Conservation (phyloP, 2,329 filamentous ascomycete genomes). For the Coleophoma cylindrospora region DNA sequence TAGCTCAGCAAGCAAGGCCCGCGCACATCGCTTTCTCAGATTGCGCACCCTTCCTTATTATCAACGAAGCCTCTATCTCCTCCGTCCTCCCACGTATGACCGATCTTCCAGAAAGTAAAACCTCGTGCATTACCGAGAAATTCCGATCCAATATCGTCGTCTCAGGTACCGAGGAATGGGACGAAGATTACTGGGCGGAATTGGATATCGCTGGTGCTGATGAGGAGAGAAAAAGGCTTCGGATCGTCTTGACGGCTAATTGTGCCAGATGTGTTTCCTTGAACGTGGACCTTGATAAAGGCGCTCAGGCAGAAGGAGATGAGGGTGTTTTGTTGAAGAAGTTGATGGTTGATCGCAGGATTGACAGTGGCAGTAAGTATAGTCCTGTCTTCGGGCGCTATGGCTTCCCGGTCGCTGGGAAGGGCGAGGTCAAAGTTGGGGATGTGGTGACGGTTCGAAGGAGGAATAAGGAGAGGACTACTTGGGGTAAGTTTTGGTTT, state of each 20-base stretch:
- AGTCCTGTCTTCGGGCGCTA: constrained; percentile 69
- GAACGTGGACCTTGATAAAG: constrained; percentile 66
- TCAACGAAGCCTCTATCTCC: constrained; percentile 61
- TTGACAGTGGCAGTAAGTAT: constrained; percentile 61
- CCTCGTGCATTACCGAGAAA: constrained; percentile 48
- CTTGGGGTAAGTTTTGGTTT: constrained; percentile 33
- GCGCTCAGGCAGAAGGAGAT: constrained; percentile 50
- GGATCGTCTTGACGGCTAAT: constrained; percentile 58
- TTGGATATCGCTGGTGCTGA: constrained; percentile 34
- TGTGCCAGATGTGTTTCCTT: constrained; percentile 64
- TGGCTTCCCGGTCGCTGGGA: constrained; percentile 45
- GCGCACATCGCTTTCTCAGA: constrained; percentile 53
- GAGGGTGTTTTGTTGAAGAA: constrained; percentile 61
- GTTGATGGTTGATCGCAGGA: constrained; percentile 64
- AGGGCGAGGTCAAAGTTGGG: constrained; percentile 33
- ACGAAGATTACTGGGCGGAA: constrained; percentile 69
- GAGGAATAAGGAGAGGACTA: constrained; percentile 33
- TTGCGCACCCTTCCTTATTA: constrained; percentile 67
- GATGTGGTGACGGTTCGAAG: constrained; percentile 39
- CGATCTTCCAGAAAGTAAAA: constrained; percentile 36
- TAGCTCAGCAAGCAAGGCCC: neutral
- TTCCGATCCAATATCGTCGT: constrained; percentile 71
- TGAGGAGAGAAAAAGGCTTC: constrained; percentile 8
- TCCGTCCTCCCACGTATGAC: constrained; percentile 55
- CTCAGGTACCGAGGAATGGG: constrained; percentile 52